phyloP scores from a whole-genome alignment of 2,329 filamentous ascomycete genomes.

The Cladosporium sp. region DNA sequence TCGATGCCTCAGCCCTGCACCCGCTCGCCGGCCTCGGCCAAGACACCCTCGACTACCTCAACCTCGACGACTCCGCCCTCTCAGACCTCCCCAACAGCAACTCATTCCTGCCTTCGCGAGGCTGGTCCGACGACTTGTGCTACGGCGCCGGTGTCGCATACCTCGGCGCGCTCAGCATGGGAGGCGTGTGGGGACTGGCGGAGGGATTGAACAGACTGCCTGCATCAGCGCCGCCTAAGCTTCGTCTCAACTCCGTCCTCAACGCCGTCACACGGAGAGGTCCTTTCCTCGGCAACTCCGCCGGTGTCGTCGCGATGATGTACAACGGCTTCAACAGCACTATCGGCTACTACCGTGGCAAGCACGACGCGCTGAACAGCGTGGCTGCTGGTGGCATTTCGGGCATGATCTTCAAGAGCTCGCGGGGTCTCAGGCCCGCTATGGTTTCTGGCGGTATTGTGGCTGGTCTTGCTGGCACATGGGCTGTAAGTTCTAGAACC shows the following conservation, averaged over 20 bases:
- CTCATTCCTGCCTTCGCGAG: conserved; percentile 87
- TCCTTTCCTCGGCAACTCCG: conserved; percentile 93
- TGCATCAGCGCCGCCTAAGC: conserved; percentile 75
- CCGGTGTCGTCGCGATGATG: conserved; percentile 90
- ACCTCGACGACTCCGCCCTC: conserved; percentile 86
- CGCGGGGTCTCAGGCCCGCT: conserved; percentile 86
- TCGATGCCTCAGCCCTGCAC: conserved; percentile 86
- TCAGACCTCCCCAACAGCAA: conserved; percentile 82
- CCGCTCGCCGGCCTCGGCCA: conserved; percentile 91
- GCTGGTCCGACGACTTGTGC: conserved; percentile 97
- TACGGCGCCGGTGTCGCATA: conserved; percentile 97
- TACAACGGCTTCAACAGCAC: conserved; percentile 93
- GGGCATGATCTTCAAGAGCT: conserved; percentile 96
- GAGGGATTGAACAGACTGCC: conserved; percentile 79
- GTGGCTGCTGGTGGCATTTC: conserved; percentile 81
- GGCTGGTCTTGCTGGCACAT: conserved; percentile 77
- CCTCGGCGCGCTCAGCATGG: conserved; percentile 77
- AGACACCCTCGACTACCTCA: conserved; percentile 91
- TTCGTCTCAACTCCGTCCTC: conserved; percentile 89
- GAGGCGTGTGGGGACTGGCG: conserved; percentile 87
- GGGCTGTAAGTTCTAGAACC: conserved; percentile 70
- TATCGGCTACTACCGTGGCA: conserved; percentile 75
- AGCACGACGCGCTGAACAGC: conserved; percentile 89
- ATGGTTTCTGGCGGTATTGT: conserved; percentile 91
- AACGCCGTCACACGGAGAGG: conserved; percentile 92